A percentile compares a stretch with the other conserved stretches of the same genome.
Conservation (phyloP, 495 filamentous ascomycete species). For the Jackrogersella multiformis region DNA sequence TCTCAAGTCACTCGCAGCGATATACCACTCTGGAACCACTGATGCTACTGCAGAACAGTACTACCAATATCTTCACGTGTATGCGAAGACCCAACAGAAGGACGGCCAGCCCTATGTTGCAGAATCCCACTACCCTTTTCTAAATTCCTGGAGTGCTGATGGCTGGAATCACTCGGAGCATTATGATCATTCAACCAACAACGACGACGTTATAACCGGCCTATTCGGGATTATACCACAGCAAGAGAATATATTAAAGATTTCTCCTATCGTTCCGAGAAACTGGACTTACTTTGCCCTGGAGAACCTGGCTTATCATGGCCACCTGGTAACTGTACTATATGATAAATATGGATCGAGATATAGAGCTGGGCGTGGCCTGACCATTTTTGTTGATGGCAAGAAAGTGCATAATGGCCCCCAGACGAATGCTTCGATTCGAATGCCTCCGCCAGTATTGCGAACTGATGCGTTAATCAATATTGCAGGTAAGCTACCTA, state of each 20-base stretch:
- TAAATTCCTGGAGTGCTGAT: constrained; percentile 54
- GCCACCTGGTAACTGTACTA: constrained; percentile 51
- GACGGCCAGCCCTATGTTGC: constrained; percentile 55
- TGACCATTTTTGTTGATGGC: constrained; percentile 54
- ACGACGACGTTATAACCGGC: constrained; percentile 59
- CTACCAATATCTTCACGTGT: constrained; percentile 50
- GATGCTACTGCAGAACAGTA: constrained; percentile 49
- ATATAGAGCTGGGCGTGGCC: constrained; percentile 46
- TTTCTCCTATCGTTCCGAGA: constrained; percentile 53
- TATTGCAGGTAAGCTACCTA: constrained; percentile 46
- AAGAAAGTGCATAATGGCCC: constrained; percentile 39
- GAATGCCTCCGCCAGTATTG: constrained; percentile 31
- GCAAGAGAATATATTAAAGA: constrained; percentile 47
- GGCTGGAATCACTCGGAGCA: constrained; percentile 55
- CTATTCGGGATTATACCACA: constrained; percentile 54
- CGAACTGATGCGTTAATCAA: constrained; percentile 46
- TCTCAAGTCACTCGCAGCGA: constrained; percentile 47
- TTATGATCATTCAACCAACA: constrained; percentile 58
- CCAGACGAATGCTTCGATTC: constrained; percentile 25
- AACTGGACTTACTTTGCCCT: constrained; percentile 58
- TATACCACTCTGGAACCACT: constrained; percentile 48
- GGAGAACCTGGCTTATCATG: constrained; percentile 57
- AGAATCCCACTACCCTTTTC: constrained; percentile 55
- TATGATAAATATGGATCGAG: constrained; percentile 53
- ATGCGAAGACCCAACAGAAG: constrained; percentile 56